A percentile compares a stretch with the other conserved stretches of the same genome.
Conservation (phyloP, 164 flowering plant species). For the Berberis vulgaris region DNA sequence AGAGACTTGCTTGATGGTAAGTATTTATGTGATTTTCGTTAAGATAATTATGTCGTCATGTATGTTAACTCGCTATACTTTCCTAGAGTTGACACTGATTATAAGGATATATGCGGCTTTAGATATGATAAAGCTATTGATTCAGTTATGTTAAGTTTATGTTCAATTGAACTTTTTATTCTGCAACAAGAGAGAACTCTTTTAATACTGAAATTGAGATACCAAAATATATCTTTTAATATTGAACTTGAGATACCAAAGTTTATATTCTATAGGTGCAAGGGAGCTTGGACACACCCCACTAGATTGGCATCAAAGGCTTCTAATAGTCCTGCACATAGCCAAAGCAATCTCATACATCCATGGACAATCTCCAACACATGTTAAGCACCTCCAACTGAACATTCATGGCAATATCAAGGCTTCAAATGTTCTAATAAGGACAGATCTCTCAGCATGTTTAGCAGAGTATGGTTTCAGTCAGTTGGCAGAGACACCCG, state of each 20-base stretch:
- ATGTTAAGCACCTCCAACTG: constrained; percentile 25
- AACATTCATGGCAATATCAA: constrained; percentile 52
- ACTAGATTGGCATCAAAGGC: constrained; percentile 33
- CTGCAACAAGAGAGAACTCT: too few species aligned
- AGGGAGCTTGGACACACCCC: constrained; percentile 36
- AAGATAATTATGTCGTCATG: too few species aligned
- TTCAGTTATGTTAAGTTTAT: too few species aligned
- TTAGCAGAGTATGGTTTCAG: constrained; percentile 40
- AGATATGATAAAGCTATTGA: too few species aligned
- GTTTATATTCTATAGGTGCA: constrained; percentile 19
- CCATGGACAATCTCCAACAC: constrained; percentile 23
- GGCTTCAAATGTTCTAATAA: constrained; percentile 36
- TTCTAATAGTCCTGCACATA: constrained; percentile 18
- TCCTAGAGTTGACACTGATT: too few species aligned
- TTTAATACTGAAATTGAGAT: too few species aligned
- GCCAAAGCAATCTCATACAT: constrained; percentile 41
- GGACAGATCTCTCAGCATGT: constrained; percentile 31
- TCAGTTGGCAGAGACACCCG: constrained; percentile 26
- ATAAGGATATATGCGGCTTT: too few species aligned
- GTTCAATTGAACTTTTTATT: too few species aligned
- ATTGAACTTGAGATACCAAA: too few species aligned
- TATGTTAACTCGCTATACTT: too few species aligned
- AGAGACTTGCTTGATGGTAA: constrained; percentile 46
- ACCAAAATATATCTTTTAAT: too few species aligned
- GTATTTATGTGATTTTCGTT: constrained; percentile 1